Conservation (phyloP, 2,329 filamentous ascomycete species). For the Grosmannia serpens region DNA sequence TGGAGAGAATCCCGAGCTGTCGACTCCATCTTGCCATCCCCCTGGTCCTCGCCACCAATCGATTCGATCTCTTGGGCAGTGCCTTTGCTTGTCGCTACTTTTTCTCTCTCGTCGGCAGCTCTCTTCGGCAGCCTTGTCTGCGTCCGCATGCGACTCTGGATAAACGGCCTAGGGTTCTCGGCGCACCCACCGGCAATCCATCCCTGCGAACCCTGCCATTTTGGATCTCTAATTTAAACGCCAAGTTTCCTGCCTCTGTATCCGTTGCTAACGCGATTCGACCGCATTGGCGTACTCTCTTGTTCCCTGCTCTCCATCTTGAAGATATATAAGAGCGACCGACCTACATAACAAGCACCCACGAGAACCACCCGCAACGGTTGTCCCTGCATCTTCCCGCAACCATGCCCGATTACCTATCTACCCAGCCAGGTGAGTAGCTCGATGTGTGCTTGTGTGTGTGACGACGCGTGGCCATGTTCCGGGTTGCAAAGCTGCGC, state of each 20-base stretch:
- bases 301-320: neutral
- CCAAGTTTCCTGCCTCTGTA: neutral
- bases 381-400: neutral
- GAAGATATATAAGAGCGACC: neutral
- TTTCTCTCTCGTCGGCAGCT: neutral
- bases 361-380: neutral
- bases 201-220: neutral
- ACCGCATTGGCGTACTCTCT: too few species aligned
- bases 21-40: neutral
- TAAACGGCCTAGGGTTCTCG: neutral
- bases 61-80: too few species aligned
- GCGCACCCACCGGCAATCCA: neutral
- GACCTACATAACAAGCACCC: neutral
- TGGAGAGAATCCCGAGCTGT: neutral
- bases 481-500: neutral
- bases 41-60: too few species aligned
- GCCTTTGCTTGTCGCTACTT: neutral
- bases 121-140: neutral
- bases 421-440: slow-evolving; percentile 10
- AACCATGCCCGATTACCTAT: slow-evolving; percentile 10
- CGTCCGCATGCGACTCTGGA: neutral
- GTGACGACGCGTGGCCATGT: neutral
- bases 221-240: neutral
- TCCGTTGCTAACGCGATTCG: neutral
- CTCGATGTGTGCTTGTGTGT: neutral